Evolutionary conservation across 2,329 filamentous ascomycete genomes (phyloP).

Genomic region (Ophiostoma himal-ulmi): DNA sequence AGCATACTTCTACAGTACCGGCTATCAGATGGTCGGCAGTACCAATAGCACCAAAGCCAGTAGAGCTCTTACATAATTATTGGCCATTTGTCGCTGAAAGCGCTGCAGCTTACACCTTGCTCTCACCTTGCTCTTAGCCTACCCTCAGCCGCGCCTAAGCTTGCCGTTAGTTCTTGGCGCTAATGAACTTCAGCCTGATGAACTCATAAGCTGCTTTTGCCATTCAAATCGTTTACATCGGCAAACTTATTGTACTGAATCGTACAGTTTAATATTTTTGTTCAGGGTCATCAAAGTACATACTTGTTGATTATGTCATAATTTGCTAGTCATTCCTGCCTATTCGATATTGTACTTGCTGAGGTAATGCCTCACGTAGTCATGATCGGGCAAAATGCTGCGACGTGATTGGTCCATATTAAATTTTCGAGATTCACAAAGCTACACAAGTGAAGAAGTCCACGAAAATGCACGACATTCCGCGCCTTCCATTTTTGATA

Average conservation of each 20-base stretch:
- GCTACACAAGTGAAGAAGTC: slow-evolving; percentile 11
- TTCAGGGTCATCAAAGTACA: background rate
- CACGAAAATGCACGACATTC: background rate
- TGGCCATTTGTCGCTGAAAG: too few relatives aligned
- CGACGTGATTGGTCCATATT: background rate
- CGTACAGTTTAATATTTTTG: background rate
- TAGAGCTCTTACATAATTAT: background rate
- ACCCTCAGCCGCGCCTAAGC: background rate
- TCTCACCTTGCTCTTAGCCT: background rate
- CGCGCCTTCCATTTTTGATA: background rate
- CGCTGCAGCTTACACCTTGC: background rate
- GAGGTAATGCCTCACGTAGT: slow-evolving; percentile 3
- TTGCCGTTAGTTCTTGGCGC: background rate
- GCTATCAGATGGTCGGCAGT: too few relatives aligned
- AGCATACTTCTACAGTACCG: too few relatives aligned
- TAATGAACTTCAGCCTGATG: background rate
- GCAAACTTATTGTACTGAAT: background rate
- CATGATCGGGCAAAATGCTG: background rate
- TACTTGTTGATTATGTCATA: background rate
- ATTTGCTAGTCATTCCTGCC: background rate
- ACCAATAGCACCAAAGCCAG: too few relatives aligned
- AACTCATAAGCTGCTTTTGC: background rate
- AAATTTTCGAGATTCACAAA: slow-evolving; percentile 12
- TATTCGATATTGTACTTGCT: background rate
- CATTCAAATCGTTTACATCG: background rate